Evolutionary conservation across 495 filamentous ascomycete genomes (phyloP), one percentile per base, ranked within the genome.

Genomic region (Chlorociboria aeruginascens): DNA sequence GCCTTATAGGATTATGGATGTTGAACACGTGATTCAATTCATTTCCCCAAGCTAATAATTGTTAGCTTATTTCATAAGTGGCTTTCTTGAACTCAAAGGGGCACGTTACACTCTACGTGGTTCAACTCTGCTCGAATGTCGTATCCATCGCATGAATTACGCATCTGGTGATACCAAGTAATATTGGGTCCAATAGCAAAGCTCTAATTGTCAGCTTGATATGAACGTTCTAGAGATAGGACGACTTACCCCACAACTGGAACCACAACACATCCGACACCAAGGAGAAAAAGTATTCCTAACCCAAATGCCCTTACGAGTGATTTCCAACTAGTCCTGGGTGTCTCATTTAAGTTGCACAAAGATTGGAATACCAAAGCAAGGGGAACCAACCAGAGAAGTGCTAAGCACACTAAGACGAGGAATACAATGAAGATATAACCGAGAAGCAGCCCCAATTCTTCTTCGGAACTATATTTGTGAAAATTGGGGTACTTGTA

Each of bases 81-180:
- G 20, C 20, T 25, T 2, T 25, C n/a, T n/a, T n/a, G n/a, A n/a
- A n/a, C n/a, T n/a, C n/a, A 25, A 25, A 25, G 7, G 0, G 31
- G 31, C 7, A 43, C 10, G 20, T 20, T 30, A 10, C 9, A 29
- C 43, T 37, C 7, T 30, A 36, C 8, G 6, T 30, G 17, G 30
- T 52, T 29, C 50, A 52, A 47, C 3, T 8, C 7, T 3, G 48
- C 31, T 34, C 44, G 40, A 2, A 45, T 47, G 13, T 52, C 14
- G 17, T 43, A 17, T 6, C 45, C 45, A 16, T 47, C 48, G 39
- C 50, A 52, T 8, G 44, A 46, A 43, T 48, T n/a, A 16, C 25
- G 36, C 36, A 52, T 42, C 14, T 47, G 32, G 13, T 47, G 11
- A 16, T 47, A 47, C 50, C 50, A 52, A 2, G 43, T 44, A 13